A percentile compares a stretch with the other conserved stretches of the same genome.
Conservation (phyloP, 768 basidiomycete genomes). For the Mycena latifolia region DNA sequence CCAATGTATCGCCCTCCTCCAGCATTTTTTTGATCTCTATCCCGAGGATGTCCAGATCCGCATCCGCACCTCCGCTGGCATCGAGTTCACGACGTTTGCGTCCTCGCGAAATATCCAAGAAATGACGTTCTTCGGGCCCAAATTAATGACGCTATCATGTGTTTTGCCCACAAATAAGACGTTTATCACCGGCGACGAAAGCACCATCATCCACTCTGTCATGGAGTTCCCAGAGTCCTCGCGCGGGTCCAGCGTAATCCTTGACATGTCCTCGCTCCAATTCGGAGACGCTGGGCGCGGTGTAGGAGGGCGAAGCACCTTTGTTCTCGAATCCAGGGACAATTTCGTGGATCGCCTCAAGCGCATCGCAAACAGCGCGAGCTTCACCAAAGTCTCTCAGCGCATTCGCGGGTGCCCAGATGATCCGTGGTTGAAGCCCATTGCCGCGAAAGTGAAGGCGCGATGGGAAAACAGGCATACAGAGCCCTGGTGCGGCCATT, state of each 20-base stretch:
- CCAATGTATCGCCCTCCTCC: conserved; percentile 30
- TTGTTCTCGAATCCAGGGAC: conserved; percentile 28
- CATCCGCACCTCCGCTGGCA: conserved; percentile 27
- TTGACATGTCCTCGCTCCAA: conserved; percentile 37
- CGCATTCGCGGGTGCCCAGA: background rate
- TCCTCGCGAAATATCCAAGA: conserved; percentile 17
- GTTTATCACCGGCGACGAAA: conserved; percentile 27
- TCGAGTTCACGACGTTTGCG: conserved; percentile 24
- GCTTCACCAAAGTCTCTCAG: conserved; percentile 1
- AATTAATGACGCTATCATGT: conserved; percentile 15
- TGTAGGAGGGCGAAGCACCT: conserved; percentile 16
- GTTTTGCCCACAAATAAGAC: conserved; percentile 14
- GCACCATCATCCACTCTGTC: conserved; percentile 35
- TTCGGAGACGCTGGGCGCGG: conserved; percentile 38
- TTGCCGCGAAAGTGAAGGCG: conserved; percentile 31
- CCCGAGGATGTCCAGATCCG: conserved; percentile 13
- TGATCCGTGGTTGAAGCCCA: conserved; percentile 25
- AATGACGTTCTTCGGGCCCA: conserved; percentile 23
- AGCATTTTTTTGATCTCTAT: conserved; percentile 38
- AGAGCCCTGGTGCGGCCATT: conserved; percentile 35
- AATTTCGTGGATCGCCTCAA: conserved; percentile 10
- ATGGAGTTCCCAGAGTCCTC: conserved; percentile 18
- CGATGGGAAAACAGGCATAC: conserved; percentile 23
- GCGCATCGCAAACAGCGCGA: background rate
- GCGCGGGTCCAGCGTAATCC: background rate